Evolutionary conservation across 768 basidiomycete species (phyloP).

Genomic region (Psilocybe cubensis): DNA sequence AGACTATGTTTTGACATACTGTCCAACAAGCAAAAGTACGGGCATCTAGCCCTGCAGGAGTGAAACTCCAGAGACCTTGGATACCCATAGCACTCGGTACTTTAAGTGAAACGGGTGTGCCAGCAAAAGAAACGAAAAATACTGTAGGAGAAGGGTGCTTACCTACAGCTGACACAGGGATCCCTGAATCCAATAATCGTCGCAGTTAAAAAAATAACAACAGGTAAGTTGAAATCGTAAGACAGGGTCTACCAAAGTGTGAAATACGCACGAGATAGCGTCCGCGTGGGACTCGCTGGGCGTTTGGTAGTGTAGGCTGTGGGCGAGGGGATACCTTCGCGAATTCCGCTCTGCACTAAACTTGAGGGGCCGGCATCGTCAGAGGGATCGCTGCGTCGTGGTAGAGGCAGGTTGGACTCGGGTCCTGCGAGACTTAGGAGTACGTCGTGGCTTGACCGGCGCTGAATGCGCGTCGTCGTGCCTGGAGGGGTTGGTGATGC

Average conservation of each 20-base stretch:
- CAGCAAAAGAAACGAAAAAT: no score
- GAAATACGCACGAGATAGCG: conserved; percentile 82
- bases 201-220: conserved; percentile 21
- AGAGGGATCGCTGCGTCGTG: conserved; percentile 52
- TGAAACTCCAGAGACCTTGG: no score
- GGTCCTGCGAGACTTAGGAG: conserved; percentile 74
- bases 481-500: conserved; percentile 30
- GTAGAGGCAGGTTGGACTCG: conserved; percentile 75
- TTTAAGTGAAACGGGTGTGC: no score
- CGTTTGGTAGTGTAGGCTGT: conserved; percentile 51
- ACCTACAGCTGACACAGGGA: conserved; percentile 82
- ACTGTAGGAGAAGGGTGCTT: no score
- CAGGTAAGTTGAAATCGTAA: no score
- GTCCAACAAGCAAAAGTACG: no score
- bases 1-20: no score
- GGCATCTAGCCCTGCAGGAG: no score
- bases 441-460: conserved; percentile 74
- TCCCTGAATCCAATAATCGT: conserved; percentile 65
- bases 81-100: no score
- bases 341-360: conserved; percentile 62
- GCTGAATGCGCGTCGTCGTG: conserved; percentile 52
- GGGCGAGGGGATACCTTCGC: conserved; percentile 70
- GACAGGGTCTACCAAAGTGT: no score
- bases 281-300: conserved; percentile 72
- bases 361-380: neutral